Evolutionary conservation across 441 rosid genomes (phyloP), one percentile per base, ranked within the genome.

Genomic region (Pelargonium citronellum): DNA sequence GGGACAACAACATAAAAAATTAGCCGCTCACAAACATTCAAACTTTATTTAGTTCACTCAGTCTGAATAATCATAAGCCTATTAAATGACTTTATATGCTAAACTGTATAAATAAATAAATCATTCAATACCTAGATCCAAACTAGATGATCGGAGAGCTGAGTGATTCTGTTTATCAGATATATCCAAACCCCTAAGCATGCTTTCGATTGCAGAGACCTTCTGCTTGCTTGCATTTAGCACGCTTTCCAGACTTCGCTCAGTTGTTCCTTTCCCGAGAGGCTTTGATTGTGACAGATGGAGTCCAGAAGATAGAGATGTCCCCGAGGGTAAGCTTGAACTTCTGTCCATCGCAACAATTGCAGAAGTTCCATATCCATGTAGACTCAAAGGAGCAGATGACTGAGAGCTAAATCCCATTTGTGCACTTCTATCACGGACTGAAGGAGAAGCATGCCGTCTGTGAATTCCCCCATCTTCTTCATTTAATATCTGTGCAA

Each of bases 151-250:
- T 55, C 85, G 91, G 61, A 85, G 89, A 69, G 91, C 79, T 67
- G 87, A 85, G 75, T 87, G 89, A 80, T 88, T 87, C 67, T 84
- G 92, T 79, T 84, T 89, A 64, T 89, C 96, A 9, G 98, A 88
- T 77, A 91, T 64, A 75, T 92, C 92, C 85, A 95, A 81, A 71
- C 97, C 98, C 81, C 90, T 86, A 71, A 95, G 97, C 98, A 95
- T 89, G 87, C 96, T 92, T 81, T 95, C 99, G 75, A 95, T 95
- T 73, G 99, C 99, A 86, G 88, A 81, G 77, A 95, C 99, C 85
- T 92, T 95, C 90, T 95, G 97, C 83, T 92, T 95, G 85, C 99
- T 95, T 61, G 99, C 86, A 63, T 95, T 92, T 82, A 95, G 82
- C 74, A 95, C 95, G 77, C 92, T 95, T 78, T 95, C 98, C 75